phyloP scores from a whole-genome alignment of 2,329 filamentous ascomycete genomes.

The Fusarium drepaniforme region DNA sequence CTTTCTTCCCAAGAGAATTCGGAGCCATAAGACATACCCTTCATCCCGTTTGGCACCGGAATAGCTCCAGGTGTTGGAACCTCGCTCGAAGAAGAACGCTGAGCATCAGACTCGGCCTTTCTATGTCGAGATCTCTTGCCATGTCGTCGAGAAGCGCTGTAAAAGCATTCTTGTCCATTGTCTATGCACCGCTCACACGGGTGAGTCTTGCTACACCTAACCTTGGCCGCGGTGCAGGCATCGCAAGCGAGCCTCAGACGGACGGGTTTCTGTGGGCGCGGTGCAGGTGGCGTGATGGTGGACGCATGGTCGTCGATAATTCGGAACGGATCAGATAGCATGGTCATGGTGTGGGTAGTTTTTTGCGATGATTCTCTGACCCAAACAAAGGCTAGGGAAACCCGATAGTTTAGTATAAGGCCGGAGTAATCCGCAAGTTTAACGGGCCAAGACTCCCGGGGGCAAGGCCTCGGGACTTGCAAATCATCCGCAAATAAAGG shows the following conservation, averaged over 20 bases:
- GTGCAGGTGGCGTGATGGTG: not conserved
- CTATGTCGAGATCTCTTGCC: slow-evolving; percentile 24
- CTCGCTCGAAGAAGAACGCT: slow-evolving; percentile 16
- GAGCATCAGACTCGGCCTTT: slow-evolving; percentile 9
- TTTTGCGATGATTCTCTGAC: not conserved
- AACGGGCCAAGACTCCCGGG: slow-evolving; percentile 6
- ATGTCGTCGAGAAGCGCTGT: slow-evolving; percentile 24
- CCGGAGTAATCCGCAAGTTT: slow-evolving; percentile 7
- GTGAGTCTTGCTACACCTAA: slow-evolving; percentile 33
- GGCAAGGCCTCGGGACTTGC: not conserved
- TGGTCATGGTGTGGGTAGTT: not conserved
- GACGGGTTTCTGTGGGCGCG: slow-evolving; percentile 21
- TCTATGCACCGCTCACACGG: slow-evolving; percentile 33
- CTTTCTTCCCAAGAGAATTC: slow-evolving; percentile 15
- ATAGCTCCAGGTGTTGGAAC: not conserved
- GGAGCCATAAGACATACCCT: not conserved
- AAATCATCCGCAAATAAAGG: slow-evolving; percentile 5
- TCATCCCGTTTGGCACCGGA: not conserved
- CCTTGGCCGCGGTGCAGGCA: slow-evolving; percentile 34
- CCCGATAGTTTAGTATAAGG: not conserved
- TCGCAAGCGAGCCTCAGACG: slow-evolving; percentile 31
- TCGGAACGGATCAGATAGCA: slow-evolving; percentile 12
- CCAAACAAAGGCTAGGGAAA: not conserved
- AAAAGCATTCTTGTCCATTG: slow-evolving; percentile 25
- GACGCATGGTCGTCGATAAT: not conserved